phyloP scores from a whole-genome alignment of 2,329 filamentous ascomycete species.

The Aspergillus melleus region DNA sequence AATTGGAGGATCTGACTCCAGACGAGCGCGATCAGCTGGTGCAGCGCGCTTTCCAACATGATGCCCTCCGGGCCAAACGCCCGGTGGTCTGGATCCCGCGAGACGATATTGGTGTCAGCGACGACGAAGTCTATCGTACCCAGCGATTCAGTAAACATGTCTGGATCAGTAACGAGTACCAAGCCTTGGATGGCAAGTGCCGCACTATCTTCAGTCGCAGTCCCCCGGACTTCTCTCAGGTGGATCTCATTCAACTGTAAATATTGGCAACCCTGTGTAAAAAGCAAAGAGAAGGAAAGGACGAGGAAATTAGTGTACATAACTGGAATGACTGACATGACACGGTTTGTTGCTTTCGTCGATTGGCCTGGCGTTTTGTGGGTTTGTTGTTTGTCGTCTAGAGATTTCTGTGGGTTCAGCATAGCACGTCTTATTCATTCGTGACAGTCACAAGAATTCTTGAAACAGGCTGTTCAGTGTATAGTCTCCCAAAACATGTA shows the following conservation, averaged over 20 bases:
- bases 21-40: slow-evolving; percentile 85
- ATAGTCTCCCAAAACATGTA: background rate
- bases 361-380: background rate
- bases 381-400: background rate
- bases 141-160: slow-evolving; percentile 73
- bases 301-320: background rate
- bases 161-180: slow-evolving; percentile 93
- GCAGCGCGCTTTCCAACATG: slow-evolving; percentile 86
- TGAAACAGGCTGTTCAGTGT: background rate
- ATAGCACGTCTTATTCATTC: background rate
- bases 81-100: slow-evolving; percentile 93
- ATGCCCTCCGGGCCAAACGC: slow-evolving; percentile 76
- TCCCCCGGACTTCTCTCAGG: slow-evolving; percentile 85
- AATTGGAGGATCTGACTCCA: slow-evolving; percentile 89
- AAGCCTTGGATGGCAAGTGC: slow-evolving; percentile 78
- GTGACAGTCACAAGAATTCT: background rate
- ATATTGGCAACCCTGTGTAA: background rate
- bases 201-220: slow-evolving; percentile 81
- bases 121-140: slow-evolving; percentile 84
- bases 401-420: background rate
- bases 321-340: background rate
- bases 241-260: slow-evolving; percentile 79
- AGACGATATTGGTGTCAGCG: slow-evolving; percentile 85
- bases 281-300: background rate
- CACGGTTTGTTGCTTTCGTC: background rate